Conservation (phyloP, 2,329 filamentous ascomycete genomes). For the Boeremia exigua region DNA sequence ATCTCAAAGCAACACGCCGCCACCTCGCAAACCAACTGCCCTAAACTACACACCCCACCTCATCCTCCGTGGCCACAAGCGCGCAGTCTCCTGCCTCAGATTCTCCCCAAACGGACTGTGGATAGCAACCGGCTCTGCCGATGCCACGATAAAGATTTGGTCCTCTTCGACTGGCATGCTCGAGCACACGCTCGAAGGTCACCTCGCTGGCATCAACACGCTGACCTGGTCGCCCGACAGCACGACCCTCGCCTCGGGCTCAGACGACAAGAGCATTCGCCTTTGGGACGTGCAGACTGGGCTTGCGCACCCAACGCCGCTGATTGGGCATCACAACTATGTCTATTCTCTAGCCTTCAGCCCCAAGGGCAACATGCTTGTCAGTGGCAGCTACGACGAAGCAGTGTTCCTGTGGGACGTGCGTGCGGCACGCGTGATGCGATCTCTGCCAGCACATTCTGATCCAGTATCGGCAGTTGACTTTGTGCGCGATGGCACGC, state of each 20-base stretch:
- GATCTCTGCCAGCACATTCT: constrained; percentile 89
- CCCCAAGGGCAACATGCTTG: constrained; percentile 97
- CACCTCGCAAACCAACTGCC: constrained; percentile 57
- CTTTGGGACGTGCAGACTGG: constrained; percentile 78
- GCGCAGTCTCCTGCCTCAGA: constrained; percentile 81
- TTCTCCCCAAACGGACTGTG: constrained; percentile 90
- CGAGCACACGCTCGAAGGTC: constrained; percentile 88
- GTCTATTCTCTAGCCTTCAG: constrained; percentile 93
- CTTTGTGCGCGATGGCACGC: constrained; percentile 88
- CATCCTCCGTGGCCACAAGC: constrained; percentile 76
- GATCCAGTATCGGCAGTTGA: constrained; percentile 94
- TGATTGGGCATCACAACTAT: constrained; percentile 94
- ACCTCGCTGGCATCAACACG: constrained; percentile 90
- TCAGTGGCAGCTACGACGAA: constrained; percentile 94
- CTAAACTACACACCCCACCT: constrained; percentile 74
- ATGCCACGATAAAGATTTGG: constrained; percentile 92
- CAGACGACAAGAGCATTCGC: constrained; percentile 94
- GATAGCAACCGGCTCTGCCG: constrained; percentile 86
- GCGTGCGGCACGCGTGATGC: constrained; percentile 83
- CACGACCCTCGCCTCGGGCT: constrained; percentile 84
- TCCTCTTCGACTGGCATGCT: constrained; percentile 77
- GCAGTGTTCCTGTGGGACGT: constrained; percentile 98
- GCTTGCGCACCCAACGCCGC: constrained; percentile 63
- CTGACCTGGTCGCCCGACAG: constrained; percentile 95
- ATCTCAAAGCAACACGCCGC: constrained; percentile 41